Percentiles rank a stretch among this genome's conserved stretches.
Evolutionary conservation across 2,329 filamentous ascomycete genomes (phyloP).

Genomic region (Neofusicoccum ribis): DNA sequence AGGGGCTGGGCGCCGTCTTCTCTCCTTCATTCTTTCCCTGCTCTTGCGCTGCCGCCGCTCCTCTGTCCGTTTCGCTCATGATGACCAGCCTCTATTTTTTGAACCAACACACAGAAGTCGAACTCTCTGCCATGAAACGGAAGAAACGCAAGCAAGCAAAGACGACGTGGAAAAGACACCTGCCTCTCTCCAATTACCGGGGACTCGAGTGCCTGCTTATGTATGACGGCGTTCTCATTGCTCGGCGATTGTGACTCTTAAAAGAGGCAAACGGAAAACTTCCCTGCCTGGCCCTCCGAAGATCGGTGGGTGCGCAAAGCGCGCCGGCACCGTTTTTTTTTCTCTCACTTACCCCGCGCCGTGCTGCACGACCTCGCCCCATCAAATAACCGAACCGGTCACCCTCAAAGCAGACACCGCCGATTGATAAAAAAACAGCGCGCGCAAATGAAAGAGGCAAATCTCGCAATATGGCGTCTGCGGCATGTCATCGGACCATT

Average conservation of each 20-base stretch:
- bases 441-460: background rate
- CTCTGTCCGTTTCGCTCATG: background rate
- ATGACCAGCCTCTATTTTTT: background rate
- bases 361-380: no score
- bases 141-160: background rate
- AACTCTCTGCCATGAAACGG: background rate
- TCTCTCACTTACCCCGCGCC: background rate
- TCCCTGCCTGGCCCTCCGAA: background rate
- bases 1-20: background rate
- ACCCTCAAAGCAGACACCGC: background rate
- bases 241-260: slow-evolving; percentile 4
- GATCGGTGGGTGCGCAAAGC: background rate
- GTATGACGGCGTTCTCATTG: background rate
- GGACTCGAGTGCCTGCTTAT: background rate
- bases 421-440: background rate
- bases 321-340: background rate
- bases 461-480: background rate
- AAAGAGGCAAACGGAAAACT: background rate
- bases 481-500: background rate
- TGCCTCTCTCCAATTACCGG: no score
- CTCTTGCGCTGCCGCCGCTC: background rate
- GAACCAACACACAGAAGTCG: background rate
- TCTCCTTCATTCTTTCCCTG: background rate
- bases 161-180: background rate
- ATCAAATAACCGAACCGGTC: slow-evolving; percentile 8